These are phyloP conservation scores for Tolypocladium capitatum DNA, from an alignment of 2,329 filamentous ascomycete genomes.

Conservation along the genomic window DNA sequence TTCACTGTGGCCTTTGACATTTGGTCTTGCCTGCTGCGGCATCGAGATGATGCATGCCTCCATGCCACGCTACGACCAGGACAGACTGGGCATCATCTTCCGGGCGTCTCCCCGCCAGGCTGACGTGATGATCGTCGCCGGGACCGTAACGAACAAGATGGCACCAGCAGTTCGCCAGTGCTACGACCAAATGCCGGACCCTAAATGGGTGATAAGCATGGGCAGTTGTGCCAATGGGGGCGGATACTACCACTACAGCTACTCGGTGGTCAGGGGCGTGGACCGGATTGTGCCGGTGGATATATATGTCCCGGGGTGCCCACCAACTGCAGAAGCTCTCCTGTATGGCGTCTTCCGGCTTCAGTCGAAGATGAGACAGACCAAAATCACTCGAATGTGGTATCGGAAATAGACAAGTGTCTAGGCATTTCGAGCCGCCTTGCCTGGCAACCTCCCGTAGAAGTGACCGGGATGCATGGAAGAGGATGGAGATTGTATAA, in stretches of 20 bases:
- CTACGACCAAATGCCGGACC: constrained; percentile 92
- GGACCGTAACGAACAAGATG: constrained; percentile 93
- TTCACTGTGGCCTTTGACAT: constrained; percentile 79
- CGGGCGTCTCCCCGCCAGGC: constrained; percentile 76
- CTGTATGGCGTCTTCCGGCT: constrained; percentile 62
- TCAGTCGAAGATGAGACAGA: constrained; percentile 60
- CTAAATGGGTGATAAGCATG: constrained; percentile 74
- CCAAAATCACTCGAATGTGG: constrained; percentile 42
- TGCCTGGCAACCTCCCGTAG: too few relatives aligned
- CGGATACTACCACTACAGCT: constrained; percentile 79
- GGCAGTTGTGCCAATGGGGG: constrained; percentile 74
- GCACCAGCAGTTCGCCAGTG: constrained; percentile 77
- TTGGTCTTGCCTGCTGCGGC: constrained; percentile 78
- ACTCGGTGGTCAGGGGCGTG: constrained; percentile 61
- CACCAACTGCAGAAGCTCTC: constrained; percentile 45
- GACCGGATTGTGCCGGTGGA: constrained; percentile 69
- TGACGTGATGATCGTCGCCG: constrained; percentile 88
- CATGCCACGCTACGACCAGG: constrained; percentile 77
- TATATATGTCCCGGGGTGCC: constrained; percentile 67
- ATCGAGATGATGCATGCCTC: constrained; percentile 89
- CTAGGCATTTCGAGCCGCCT: too few relatives aligned
- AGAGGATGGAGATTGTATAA: too few relatives aligned
- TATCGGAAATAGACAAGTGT: constrained; percentile 34
- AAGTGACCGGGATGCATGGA: too few relatives aligned
- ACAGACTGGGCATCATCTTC: constrained; percentile 81